Base-by-base conservation (phyloP, 768 basidiomycete species). In the Termitomyces sp. region DNA sequence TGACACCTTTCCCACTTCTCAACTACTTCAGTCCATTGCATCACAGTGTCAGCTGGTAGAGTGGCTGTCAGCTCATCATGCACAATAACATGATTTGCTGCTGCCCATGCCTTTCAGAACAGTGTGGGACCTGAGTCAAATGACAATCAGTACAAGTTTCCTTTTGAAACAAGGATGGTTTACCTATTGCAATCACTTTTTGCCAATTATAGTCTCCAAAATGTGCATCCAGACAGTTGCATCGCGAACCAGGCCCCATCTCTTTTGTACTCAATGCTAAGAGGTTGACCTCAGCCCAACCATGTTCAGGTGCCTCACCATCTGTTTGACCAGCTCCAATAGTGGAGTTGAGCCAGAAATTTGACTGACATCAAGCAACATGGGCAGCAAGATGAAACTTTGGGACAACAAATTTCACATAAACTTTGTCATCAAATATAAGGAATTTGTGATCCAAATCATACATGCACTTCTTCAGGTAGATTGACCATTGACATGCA, bases 341-440 rank as follows among this genome's bases (percentile, higher is more conserved):
- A 2, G 20, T 48, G 20, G 18, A 46, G 18, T 48, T 57, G 5
- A 57, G 22, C 3, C 33, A 57, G 45, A 46, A 57, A 2, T 20
- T 36, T 4, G 15, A 24, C 0, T 9, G 45, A 32, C 56, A 57
- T 9, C 7, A 0, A n/a, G 24, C 15, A 4, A 57, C 44, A 32
- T 57, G 56, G 6, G 56, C 56, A 12, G 18, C 32, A 8, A 57
- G 56, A 36, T 57, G 56, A 6, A 72, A 72, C 24, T 73, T 71
- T 0, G 71, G 73, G 2, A 72, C 65, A 16, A 66, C 59, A 55
- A 66, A 72, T 24, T 52, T 24, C 36, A 66, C 35, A 39, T 46
- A 55, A 20, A 46, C 16, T 1, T 44, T 15, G 48, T 50, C 38
- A 9, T 52, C 18, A 5, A 44, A 59, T 5, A 50, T 28, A 12